These are phyloP conservation scores for Teunomyces aglyptinius DNA, from an alignment of 805 yeast genomes.

Conservation along the genomic window DNA sequence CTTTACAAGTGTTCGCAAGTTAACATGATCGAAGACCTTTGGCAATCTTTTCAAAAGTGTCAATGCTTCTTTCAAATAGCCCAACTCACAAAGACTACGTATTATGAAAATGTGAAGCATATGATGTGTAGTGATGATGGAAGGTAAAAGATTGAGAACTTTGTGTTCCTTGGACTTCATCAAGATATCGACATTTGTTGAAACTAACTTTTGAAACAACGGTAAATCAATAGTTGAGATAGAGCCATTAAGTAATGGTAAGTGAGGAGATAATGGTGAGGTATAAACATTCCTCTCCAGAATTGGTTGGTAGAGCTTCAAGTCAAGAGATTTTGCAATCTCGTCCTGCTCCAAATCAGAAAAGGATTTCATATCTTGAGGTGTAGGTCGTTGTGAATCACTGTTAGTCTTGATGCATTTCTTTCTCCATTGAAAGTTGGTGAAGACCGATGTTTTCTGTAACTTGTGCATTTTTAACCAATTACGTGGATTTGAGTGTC, in stretches of 20 bases:
- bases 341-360: constrained; percentile 9
- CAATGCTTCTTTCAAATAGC: constrained; percentile 24
- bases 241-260: constrained; percentile 29
- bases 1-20: neutral
- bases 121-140: constrained; percentile 22
- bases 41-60: constrained; percentile 19
- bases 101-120: constrained; percentile 26
- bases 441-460: constrained; percentile 13
- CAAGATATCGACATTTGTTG: constrained; percentile 10
- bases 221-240: constrained; percentile 33
- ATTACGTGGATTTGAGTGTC: constrained; percentile 16
- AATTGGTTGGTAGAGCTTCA: constrained; percentile 21
- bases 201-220: constrained; percentile 21
- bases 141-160: constrained; percentile 18
- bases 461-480: constrained; percentile 9
- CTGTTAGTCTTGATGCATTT: constrained; percentile 19
- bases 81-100: constrained; percentile 25
- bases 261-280: constrained; percentile 14
- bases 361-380: constrained; percentile 6
- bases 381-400: neutral
- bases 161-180: constrained; percentile 8
- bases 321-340: neutral
- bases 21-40: constrained; percentile 8
- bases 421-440: constrained; percentile 22
- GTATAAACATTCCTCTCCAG: constrained; percentile 27